These are phyloP conservation scores for Babesia ovata DNA, from an alignment of 169 alveolate genomes.

Conservation along the genomic window DNA sequence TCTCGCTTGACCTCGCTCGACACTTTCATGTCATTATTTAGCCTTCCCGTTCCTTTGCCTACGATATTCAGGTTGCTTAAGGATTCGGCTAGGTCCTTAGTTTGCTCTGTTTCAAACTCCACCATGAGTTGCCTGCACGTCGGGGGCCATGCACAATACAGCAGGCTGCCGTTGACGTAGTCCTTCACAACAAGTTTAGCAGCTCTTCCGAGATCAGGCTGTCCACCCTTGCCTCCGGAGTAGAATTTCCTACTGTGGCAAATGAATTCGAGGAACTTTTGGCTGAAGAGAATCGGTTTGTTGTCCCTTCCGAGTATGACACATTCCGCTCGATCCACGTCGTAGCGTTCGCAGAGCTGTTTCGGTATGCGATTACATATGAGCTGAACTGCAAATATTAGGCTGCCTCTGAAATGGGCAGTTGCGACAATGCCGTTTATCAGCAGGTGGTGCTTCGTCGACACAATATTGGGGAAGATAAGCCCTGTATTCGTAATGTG, in stretches of 20 bases:
- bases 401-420: slow-evolving; percentile 92
- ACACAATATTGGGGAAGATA: slow-evolving; percentile 95
- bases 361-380: slow-evolving; percentile 91
- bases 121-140: not conserved
- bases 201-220: slow-evolving; percentile 92
- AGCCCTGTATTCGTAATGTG: slow-evolving; percentile 83
- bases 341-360: slow-evolving; percentile 73
- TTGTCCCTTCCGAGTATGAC: slow-evolving; percentile 27
- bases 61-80: slow-evolving; percentile 1
- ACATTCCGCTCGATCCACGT: slow-evolving; percentile 53
- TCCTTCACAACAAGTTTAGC: slow-evolving; percentile 93
- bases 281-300: slow-evolving; percentile 70
- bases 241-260: slow-evolving; percentile 79
- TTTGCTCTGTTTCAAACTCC: not conserved
- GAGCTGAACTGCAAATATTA: slow-evolving; percentile 90
- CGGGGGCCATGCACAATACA: slow-evolving; percentile 77
- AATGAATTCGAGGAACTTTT: slow-evolving; percentile 79
- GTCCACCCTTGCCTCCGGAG: slow-evolving; percentile 92
- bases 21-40: slow-evolving; percentile 11
- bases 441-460: slow-evolving; percentile 94
- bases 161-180: slow-evolving; percentile 91
- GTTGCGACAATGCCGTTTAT: slow-evolving; percentile 95
- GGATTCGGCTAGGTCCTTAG: slow-evolving; percentile 1
- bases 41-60: not conserved
- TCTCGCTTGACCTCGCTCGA: slow-evolving; percentile 15